phyloP scores from a whole-genome alignment of 2,329 filamentous ascomycete genomes.

The Aphanocladium album region DNA sequence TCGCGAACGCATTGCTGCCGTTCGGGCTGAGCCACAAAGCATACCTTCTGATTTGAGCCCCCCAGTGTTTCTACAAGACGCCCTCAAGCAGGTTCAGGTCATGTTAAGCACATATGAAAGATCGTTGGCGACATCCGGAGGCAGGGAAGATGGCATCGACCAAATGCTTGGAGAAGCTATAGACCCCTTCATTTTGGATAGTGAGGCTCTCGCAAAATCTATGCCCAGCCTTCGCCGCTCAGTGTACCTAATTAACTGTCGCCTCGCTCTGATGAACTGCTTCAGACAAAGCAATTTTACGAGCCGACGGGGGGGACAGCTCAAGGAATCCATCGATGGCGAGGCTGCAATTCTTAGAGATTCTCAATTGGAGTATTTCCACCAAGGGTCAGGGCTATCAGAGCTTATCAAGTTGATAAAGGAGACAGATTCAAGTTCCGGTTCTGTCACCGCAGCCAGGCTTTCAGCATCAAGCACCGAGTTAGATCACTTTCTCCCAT shows the following conservation, averaged over 20 bases:
- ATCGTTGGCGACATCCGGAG: constrained; percentile 58
- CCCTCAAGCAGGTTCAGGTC: constrained; percentile 68
- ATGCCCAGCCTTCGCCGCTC: constrained; percentile 56
- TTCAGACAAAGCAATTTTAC: constrained; percentile 62
- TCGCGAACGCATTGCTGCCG: constrained; percentile 69
- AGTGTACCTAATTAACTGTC: constrained; percentile 71
- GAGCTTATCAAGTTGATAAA: constrained; percentile 49
- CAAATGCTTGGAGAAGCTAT: constrained; percentile 72
- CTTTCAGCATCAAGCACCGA: constrained; percentile 67
- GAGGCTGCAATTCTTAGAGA: constrained; percentile 55
- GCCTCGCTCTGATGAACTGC: constrained; percentile 51
- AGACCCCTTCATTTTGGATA: constrained; percentile 78
- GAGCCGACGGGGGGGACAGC: constrained; percentile 44
- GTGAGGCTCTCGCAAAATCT: constrained; percentile 60
- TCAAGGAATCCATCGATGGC: constrained; percentile 52
- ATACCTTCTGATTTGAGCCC: constrained; percentile 68
- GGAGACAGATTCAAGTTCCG: background rate
- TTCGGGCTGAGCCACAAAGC: constrained; percentile 67
- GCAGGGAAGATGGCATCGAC: constrained; percentile 65
- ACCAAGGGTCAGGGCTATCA: constrained; percentile 68
- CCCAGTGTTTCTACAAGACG: constrained; percentile 75
- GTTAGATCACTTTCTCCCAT: constrained; percentile 87
- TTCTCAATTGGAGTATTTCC: constrained; percentile 68
- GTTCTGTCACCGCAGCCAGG: constrained; percentile 43
- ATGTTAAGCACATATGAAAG: constrained; percentile 86